phyloP scores from a whole-genome alignment of 371 early-diverging fungal genomes.

The Batrachochytrium dendrobatidis region DNA sequence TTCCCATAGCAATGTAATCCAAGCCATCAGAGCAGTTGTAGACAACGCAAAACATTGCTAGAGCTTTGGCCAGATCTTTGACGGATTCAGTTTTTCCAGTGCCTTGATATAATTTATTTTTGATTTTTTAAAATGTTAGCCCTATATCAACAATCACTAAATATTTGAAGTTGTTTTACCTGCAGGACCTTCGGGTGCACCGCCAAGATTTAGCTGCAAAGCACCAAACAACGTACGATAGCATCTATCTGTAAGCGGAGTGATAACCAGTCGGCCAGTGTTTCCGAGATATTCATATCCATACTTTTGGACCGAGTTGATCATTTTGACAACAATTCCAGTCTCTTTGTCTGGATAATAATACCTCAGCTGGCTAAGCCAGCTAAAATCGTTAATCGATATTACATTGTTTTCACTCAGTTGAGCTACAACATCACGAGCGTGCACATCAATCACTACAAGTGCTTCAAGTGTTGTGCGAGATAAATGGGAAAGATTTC shows the following conservation, averaged over 20 bases:
- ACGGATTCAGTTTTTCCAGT: slow-evolving; percentile 54
- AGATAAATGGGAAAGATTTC: slow-evolving; percentile 36
- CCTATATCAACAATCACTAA: not conserved
- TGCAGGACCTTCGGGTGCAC: slow-evolving; percentile 48
- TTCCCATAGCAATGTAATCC: slow-evolving; percentile 49
- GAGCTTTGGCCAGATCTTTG: slow-evolving; percentile 51
- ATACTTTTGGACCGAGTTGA: slow-evolving; percentile 45
- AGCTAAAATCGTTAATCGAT: slow-evolving; percentile 33
- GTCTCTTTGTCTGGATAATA: slow-evolving; percentile 38
- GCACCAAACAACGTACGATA: slow-evolving; percentile 50
- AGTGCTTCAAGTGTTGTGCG: slow-evolving; percentile 43
- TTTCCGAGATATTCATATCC: slow-evolving; percentile 29
- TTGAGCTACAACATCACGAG: slow-evolving; percentile 38
- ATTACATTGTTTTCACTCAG: slow-evolving; percentile 32
- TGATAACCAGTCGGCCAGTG: slow-evolving; percentile 47
- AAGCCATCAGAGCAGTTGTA: slow-evolving; percentile 56
- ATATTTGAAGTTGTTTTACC: slow-evolving; percentile 6
- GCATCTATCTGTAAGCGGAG: slow-evolving; percentile 50
- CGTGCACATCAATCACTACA: slow-evolving; percentile 52
- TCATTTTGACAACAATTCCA: slow-evolving; percentile 45
- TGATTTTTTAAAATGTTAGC: not conserved
- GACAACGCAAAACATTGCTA: slow-evolving; percentile 50
- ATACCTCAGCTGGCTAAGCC: slow-evolving; percentile 47
- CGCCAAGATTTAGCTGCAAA: slow-evolving; percentile 45
- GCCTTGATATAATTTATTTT: too few relatives aligned